Evolutionary conservation across 148 eudicot species (phyloP).

Genomic region (Nepenthes gracilis): DNA sequence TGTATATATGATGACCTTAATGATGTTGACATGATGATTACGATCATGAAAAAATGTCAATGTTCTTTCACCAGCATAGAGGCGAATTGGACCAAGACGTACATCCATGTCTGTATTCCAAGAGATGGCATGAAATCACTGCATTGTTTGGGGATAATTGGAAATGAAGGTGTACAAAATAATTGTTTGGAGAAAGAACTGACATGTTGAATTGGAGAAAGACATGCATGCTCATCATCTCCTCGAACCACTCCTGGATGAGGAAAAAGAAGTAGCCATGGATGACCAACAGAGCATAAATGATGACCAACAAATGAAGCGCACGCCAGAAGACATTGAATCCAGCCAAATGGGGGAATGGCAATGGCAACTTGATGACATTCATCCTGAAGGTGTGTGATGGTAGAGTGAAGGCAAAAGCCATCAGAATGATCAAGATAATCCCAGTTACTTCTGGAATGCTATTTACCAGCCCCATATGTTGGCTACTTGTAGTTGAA

Average conservation of each 20-base stretch:
- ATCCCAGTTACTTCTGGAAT: conserved; percentile 60
- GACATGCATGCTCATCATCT: conserved; percentile 44
- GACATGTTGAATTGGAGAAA: no score
- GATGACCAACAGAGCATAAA: conserved; percentile 50
- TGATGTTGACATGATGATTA: not conserved
- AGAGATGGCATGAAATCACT: not conserved
- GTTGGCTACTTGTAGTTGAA: conserved; percentile 52
- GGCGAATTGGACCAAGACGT: conserved; percentile 38
- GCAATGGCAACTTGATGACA: conserved; percentile 67
- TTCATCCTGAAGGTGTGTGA: conserved; percentile 80
- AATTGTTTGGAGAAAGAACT: no score
- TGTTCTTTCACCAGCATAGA: conserved; percentile 67
- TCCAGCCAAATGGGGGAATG: conserved; percentile 66
- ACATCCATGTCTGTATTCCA: conserved; percentile 85
- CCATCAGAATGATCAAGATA: conserved; percentile 60
- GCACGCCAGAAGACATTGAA: conserved; percentile 95
- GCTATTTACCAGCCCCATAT: conserved; percentile 34
- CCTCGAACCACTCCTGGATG: conserved; percentile 56
- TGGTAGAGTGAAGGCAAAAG: conserved; percentile 62
- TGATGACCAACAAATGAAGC: conserved; percentile 66
- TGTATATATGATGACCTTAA: conserved; percentile 62
- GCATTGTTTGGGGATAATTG: no score
- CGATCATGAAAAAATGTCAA: conserved; percentile 21
- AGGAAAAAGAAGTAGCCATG: conserved; percentile 74
- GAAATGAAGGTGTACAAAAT: no score